Base-by-base conservation (phyloP, 257 asterid genomes). In the Nicotiana tabacum region DNA sequence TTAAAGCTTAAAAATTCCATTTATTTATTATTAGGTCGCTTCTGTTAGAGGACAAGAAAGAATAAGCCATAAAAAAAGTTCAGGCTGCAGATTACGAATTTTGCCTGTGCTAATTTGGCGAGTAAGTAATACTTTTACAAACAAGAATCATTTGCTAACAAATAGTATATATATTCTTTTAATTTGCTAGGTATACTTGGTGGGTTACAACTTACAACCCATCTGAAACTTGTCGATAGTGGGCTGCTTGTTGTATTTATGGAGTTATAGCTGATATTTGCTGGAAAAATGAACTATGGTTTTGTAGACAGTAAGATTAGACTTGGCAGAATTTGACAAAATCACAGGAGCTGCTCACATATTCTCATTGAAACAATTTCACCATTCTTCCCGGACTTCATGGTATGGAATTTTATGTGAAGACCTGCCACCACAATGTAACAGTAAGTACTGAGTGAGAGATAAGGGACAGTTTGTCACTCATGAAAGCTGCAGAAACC, bases 341-440 rank as follows among this genome's bases (percentile, higher is more conserved):
- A 80, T 55, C 61, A 92, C 9, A 92, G 92, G 64, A 95, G 98
- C 92, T 92, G 97, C 89, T 96, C 95, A 57, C 98, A 93, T 86
- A 94, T 87, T 64, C 99, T 92, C 81, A 96, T 88, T 5, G 99
- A 86, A 83, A 96, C 93, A 70, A 96, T 85, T 90, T 96, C 91
- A 77, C 97, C 98, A 48, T 88, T 90, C 87, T 87, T 86, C 82
- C 98, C 98, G 15, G 98, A 89, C 89, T 83, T 90, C 98, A 94
- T 96, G 65, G 84, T 94, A 6, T 93, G 97, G 85, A 86, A 93
- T 77, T 89, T 96, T 53, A 96, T 85, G 81, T 91, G 93, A 70
- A 96, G 88, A 77, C 98, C 99, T 96, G 92, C 86, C 78, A 77
- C 66, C 83, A 57, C 32, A 66, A 72, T 66, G 12, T 46, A 66